Percentiles rank a stretch among this genome's conserved stretches.
These are phyloP conservation scores for Blastocrithidia nonstop DNA, from an alignment of 208 protist species.

Conservation along the genomic window DNA sequence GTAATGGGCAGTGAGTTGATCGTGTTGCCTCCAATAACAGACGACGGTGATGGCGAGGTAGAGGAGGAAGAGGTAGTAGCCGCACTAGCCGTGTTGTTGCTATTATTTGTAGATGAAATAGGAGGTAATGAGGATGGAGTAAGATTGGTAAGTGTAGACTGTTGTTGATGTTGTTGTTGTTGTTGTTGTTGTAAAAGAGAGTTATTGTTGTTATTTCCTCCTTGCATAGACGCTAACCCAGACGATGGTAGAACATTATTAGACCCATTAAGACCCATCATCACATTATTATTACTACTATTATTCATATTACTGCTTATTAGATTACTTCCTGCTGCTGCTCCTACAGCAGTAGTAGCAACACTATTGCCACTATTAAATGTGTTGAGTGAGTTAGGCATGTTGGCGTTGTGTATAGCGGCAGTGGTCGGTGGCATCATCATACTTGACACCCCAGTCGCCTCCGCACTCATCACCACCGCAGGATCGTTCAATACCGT, in stretches of 20 bases:
- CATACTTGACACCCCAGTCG: conserved; percentile 6
- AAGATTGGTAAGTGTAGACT: conserved; percentile 2
- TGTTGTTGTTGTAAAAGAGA: no score
- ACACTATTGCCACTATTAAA: not conserved
- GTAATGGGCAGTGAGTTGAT: no score
- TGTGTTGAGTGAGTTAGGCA: not conserved
- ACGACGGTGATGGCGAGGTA: no score
- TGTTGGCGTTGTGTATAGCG: not conserved
- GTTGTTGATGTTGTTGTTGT: conserved; percentile 7
- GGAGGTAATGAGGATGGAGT: conserved; percentile 9
- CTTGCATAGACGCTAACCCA: no score
- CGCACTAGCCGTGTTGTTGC: no score
- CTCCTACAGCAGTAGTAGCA: not conserved
- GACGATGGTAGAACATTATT: no score
- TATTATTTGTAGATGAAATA: conserved; percentile 15
- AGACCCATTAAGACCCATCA: not conserved
- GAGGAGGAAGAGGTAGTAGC: no score
- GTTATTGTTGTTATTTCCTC: no score
- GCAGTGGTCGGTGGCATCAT: not conserved
- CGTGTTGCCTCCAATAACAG: no score
- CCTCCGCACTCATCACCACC: conserved; percentile 63
- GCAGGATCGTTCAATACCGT: conserved; percentile 12
- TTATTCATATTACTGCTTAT: not conserved
- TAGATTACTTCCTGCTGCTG: not conserved
- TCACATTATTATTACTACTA: not conserved